A percentile compares a stretch with the other conserved stretches of the same genome.
Conservation (phyloP, 345 rosid genomes). For the Populus deltoides region DNA sequence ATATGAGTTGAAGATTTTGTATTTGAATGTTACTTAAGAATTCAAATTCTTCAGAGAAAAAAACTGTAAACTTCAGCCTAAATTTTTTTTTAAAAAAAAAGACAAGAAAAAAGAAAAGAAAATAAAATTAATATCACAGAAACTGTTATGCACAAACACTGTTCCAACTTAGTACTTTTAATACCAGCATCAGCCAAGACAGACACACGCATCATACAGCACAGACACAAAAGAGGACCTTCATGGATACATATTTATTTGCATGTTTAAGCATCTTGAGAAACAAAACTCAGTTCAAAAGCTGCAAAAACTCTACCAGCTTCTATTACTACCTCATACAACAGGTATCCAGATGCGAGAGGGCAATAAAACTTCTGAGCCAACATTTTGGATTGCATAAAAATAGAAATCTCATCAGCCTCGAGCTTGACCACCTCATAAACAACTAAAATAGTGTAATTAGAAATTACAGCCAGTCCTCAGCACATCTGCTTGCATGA, state of each 20-base stretch:
- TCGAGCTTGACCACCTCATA: neutral
- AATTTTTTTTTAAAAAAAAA: neutral
- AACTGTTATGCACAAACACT: neutral
- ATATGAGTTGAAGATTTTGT: neutral
- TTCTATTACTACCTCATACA: neutral
- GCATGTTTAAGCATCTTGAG: neutral
- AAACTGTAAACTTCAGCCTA: neutral
- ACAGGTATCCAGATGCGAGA: neutral
- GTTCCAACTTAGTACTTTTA: neutral
- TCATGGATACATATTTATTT: neutral
- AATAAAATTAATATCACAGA: neutral
- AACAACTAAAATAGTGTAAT: neutral
- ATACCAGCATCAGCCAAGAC: neutral
- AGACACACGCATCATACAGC: neutral
- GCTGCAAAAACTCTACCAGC: neutral
- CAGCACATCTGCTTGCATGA: neutral
- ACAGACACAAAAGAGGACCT: neutral
- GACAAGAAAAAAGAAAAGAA: neutral
- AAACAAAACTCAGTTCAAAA: neutral
- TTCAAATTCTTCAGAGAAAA: constrained; percentile 7
- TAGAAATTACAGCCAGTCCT: neutral
- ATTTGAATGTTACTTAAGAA: neutral
- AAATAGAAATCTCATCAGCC: neutral
- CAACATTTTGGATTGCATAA: neutral
- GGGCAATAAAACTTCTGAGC: neutral